A percentile compares a stretch with the other conserved stretches of the same genome.
Conservation (phyloP, 225 moss, liverwort and hornwort species). For the Physcomitrium patens region DNA sequence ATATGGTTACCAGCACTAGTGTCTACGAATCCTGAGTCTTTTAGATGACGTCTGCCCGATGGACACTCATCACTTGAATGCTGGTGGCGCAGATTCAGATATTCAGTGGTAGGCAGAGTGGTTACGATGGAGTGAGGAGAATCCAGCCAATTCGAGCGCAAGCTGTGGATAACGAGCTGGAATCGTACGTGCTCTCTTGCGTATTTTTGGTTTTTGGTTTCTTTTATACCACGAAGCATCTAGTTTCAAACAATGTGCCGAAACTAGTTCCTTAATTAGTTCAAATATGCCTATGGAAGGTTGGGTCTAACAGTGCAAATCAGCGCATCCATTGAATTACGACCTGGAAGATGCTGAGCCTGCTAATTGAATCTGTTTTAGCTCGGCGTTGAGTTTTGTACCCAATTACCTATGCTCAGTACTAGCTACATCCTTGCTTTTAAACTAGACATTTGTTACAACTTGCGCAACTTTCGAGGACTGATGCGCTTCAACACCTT, state of each 20-base stretch:
- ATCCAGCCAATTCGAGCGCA: slow-evolving; percentile 3
- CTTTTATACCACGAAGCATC: background rate
- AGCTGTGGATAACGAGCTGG: slow-evolving; percentile 12
- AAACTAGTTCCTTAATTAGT: too few species aligned
- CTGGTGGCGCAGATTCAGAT: slow-evolving; percentile 8
- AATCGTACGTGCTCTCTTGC: background rate
- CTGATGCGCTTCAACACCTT: background rate
- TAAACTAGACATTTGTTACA: background rate
- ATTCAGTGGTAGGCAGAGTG: background rate
- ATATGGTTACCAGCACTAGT: too few species aligned
- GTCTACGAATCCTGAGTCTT: background rate
- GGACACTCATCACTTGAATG: background rate
- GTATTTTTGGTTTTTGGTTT: background rate
- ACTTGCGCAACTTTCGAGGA: background rate
- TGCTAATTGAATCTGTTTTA: too few species aligned
- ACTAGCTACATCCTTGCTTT: too few species aligned
- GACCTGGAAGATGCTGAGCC: too few species aligned
- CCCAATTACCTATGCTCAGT: slow-evolving; percentile 30
- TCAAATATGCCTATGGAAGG: too few species aligned
- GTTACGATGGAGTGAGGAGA: background rate
- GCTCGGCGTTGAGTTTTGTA: slow-evolving; percentile 5
- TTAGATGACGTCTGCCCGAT: background rate
- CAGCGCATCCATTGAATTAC: too few species aligned
- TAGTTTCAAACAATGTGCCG: background rate
- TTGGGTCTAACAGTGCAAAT: too few species aligned